Percentiles rank a stretch among this genome's conserved stretches.
These are phyloP conservation scores for Cercospora sp. DNA, from an alignment of 2,329 filamentous ascomycete genomes.

Conservation along the genomic window DNA sequence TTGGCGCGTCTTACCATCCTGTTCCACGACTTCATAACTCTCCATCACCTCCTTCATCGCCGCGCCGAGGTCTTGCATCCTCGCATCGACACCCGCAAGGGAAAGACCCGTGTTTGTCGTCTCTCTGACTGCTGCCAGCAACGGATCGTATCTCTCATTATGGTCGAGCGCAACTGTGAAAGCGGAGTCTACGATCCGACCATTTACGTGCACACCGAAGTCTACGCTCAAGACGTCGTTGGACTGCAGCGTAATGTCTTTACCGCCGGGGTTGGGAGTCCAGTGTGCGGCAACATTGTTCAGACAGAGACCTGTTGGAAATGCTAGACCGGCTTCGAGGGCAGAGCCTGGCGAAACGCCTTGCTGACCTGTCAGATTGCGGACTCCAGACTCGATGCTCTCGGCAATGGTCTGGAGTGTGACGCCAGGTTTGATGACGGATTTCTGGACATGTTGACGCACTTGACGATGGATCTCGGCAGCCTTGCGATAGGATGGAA, in stretches of 20 bases:
- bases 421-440: conserved; percentile 74
- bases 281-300: conserved; percentile 87
- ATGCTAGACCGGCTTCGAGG: conserved; percentile 77
- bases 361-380: conserved; percentile 72
- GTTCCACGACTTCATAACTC: conserved; percentile 77
- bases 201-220: conserved; percentile 70
- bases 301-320: conserved; percentile 79
- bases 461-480: conserved; percentile 90
- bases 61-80: conserved; percentile 80
- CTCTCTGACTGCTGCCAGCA: conserved; percentile 65
- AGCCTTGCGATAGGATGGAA: conserved; percentile 77
- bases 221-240: conserved; percentile 73
- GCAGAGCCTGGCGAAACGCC: conserved; percentile 77
- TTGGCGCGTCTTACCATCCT: conserved; percentile 74
- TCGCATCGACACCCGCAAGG: conserved; percentile 89
- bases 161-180: conserved; percentile 68
- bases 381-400: conserved; percentile 81
- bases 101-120: conserved; percentile 74
- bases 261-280: conserved; percentile 84
- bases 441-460: conserved; percentile 77
- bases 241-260: conserved; percentile 67
- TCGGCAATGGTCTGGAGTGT: conserved; percentile 78
- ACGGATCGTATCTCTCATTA: conserved; percentile 60
- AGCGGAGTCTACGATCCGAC: conserved; percentile 69
- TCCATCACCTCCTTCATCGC: conserved; percentile 90